Evolutionary conservation across 1,284 basidiomycete species (phyloP), one percentile per base, ranked within the genome.

Genomic region (Ustanciosporium gigantosporum): DNA sequence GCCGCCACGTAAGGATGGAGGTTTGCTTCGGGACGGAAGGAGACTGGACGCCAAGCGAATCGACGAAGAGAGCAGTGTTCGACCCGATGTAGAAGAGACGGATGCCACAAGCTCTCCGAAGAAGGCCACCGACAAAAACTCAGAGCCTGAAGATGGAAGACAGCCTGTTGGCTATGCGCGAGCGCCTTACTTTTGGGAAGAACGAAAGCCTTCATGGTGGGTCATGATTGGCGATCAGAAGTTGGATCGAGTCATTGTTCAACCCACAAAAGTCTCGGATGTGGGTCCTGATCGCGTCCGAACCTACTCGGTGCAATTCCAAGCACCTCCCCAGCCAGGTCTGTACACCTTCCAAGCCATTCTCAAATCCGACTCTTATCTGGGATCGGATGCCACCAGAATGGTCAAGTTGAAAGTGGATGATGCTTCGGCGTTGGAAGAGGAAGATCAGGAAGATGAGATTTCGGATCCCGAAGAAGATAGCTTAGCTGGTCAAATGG

Each of bases 401-500:
- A 53, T 60, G 47, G 62, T 77, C 32, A 68, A 70, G 59, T 46
- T 85, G 6, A 82, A 83, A 36, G 82, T 81, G 46, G 88, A 90
- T 9, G 67, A 84, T 92, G 66, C 83, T 83, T 75, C 89, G 88
- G 77, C 46, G 84, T 82, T 62, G 9, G 73, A 69, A 20, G 60
- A 38, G 11, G 47, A 66, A 13, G 47, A 35, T 35, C 13, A 17
- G 25, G 73, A 79, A 43, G 74, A 77, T 40, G 70, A 77, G n/a
- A 77, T 77, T 34, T 68, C 65, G 17, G 75, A 77, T 23, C 74
- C 75, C 0, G 75, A 77, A 25, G 75, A 77, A 44, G 75, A 77
- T 35, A 0, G 93, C 20, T 81, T 98, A 36, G 95, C 93, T 3
- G 95, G 95, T 3, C 95, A 99, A 82, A 96, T 98, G 92, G 93